Conservation (phyloP, 164 flowering plant species). For the Cinnamomum chago region DNA sequence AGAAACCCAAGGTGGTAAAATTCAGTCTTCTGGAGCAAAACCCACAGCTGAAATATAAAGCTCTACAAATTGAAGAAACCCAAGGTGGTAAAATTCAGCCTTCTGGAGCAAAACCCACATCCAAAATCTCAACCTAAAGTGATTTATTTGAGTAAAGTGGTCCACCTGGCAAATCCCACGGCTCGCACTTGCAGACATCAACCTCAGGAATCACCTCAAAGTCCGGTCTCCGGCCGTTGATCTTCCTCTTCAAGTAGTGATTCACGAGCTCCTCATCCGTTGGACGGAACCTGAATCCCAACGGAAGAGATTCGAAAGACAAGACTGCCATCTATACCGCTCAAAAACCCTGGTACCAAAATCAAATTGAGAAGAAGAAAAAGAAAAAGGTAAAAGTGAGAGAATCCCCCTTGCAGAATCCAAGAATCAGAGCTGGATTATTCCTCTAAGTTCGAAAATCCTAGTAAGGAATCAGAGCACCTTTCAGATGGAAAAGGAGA, state of each 20-base stretch:
- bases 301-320: constrained; percentile 37
- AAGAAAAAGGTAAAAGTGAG: background rate
- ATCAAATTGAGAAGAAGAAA: background rate
- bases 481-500: background rate
- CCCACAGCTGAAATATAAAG: too few relatives aligned
- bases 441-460: background rate
- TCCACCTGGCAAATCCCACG: constrained; percentile 79
- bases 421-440: background rate
- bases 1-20: too few relatives aligned
- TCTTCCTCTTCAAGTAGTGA: constrained; percentile 47
- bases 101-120: background rate
- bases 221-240: constrained; percentile 35
- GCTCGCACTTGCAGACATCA: constrained; percentile 69
- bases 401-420: background rate
- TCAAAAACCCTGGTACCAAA: background rate
- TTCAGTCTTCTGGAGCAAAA: too few relatives aligned
- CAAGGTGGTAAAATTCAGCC: background rate
- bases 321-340: background rate
- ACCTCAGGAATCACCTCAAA: constrained; percentile 54
- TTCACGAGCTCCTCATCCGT: constrained; percentile 59
- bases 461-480: background rate
- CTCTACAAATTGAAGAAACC: too few relatives aligned
- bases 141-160: background rate
- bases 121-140: background rate
- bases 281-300: constrained; percentile 65